Percentiles rank a stretch among this genome's conserved stretches.
phyloP scores from a whole-genome alignment of 2,329 filamentous ascomycete species.

The Colletotrichum sp. region DNA sequence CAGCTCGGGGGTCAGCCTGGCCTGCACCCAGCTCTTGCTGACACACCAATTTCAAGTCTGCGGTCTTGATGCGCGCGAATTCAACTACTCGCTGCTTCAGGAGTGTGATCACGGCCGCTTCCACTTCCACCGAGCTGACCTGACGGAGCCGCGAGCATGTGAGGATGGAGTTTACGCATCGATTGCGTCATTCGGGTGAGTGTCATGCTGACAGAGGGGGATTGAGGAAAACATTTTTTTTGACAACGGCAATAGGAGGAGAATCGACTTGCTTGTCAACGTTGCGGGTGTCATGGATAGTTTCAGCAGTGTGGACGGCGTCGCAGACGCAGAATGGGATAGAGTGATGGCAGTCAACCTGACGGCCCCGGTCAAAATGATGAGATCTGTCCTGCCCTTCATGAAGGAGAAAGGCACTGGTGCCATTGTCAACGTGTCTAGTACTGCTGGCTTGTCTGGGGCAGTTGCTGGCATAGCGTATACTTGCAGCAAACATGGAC shows the following conservation, averaged over 20 bases:
- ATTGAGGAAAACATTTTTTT: neutral
- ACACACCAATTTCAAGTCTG: constrained; percentile 10
- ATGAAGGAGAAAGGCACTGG: constrained; percentile 43
- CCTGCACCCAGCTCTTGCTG: constrained; percentile 33
- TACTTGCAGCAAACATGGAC: constrained; percentile 46
- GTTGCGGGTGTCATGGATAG: constrained; percentile 48
- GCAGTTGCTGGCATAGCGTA: constrained; percentile 46
- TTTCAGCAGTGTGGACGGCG: constrained; percentile 40
- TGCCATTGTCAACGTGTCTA: constrained; percentile 44
- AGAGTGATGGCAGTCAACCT: constrained; percentile 44
- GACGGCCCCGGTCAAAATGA: constrained; percentile 47
- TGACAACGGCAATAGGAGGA: constrained; percentile 5
- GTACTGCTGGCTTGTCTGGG: constrained; percentile 38
- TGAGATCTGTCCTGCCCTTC: constrained; percentile 43
- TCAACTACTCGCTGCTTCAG: constrained; percentile 24
- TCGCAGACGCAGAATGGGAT: constrained; percentile 43
- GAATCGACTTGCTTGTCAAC: constrained; percentile 47
- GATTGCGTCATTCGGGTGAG: constrained; percentile 1
- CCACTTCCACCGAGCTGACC: constrained; percentile 36
- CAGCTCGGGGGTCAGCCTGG: constrained; percentile 35
- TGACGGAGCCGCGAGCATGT: constrained; percentile 30
- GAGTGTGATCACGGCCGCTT: constrained; percentile 30
- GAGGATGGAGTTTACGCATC: constrained; percentile 23
- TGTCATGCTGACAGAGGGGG: neutral
- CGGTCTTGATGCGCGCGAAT: neutral